Percentiles rank a stretch among this genome's conserved stretches.
Conservation (phyloP, 129 eudicot species). For the Centrapalus pauciflorus region DNA sequence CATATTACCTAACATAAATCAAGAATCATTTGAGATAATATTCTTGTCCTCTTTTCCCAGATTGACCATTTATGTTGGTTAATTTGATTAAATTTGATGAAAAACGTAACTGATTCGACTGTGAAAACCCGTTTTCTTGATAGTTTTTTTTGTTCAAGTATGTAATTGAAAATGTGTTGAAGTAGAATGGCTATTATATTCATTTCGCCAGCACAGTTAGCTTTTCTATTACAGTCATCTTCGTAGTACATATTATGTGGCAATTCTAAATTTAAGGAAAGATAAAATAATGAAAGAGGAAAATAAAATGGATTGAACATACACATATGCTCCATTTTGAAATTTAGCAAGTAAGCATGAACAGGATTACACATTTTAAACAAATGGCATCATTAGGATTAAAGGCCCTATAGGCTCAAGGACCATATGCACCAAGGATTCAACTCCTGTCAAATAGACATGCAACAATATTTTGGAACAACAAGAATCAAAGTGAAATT, state of each 20-base stretch:
- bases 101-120: background rate
- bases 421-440: background rate
- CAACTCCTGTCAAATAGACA: background rate
- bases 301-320: background rate
- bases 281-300: background rate
- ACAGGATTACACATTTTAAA: background rate
- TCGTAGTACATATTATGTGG: background rate
- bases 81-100: background rate
- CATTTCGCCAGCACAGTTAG: background rate
- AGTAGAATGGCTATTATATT: background rate
- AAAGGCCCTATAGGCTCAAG: background rate
- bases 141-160: background rate
- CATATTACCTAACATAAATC: background rate
- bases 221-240: background rate
- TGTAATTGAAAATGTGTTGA: background rate
- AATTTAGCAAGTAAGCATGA: background rate
- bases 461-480: conserved; percentile 4
- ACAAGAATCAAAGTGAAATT: background rate
- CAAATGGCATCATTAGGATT: background rate
- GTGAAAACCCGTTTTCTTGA: background rate
- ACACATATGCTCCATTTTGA: background rate
- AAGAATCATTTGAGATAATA: background rate
- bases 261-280: background rate
- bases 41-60: background rate
- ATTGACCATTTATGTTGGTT: background rate